Evolutionary conservation across 2,329 filamentous ascomycete species (phyloP).

Genomic region (Hypomyces perniciosus): DNA sequence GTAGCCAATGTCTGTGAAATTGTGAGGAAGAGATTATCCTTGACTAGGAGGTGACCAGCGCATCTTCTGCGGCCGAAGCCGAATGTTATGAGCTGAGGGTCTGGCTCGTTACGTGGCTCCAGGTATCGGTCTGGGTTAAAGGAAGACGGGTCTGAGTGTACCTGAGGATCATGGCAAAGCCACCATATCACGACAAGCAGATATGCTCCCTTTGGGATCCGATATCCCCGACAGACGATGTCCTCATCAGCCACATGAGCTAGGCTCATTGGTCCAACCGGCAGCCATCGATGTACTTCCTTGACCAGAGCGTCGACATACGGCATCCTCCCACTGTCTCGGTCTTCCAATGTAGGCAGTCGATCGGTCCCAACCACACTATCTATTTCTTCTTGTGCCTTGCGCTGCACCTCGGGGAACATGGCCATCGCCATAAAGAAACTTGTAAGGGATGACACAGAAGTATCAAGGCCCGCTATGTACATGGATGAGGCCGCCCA

Average conservation of each 20-base stretch:
- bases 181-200: neutral
- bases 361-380: neutral
- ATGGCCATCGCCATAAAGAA: conserved; percentile 1
- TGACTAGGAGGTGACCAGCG: conserved; percentile 28
- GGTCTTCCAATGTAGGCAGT: neutral
- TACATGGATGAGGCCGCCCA: neutral
- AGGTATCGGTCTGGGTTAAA: conserved; percentile 27
- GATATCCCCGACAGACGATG: neutral
- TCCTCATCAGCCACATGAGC: neutral
- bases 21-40: conserved; percentile 27
- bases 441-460: neutral
- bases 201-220: conserved; percentile 2
- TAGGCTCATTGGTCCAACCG: neutral
- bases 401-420: neutral
- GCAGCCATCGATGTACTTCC: neutral
- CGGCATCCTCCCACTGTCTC: neutral
- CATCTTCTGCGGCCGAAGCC: conserved; percentile 33
- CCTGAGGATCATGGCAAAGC: neutral
- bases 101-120: conserved; percentile 22
- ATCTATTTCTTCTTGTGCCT: conserved; percentile 7
- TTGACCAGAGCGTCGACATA: neutral
- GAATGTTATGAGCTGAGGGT: conserved; percentile 26
- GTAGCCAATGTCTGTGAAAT: conserved; percentile 38
- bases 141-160: conserved; percentile 35
- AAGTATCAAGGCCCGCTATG: neutral